Evolutionary conservation across 345 rosid genomes (phyloP).

Genomic region (Salix suchowensis): DNA sequence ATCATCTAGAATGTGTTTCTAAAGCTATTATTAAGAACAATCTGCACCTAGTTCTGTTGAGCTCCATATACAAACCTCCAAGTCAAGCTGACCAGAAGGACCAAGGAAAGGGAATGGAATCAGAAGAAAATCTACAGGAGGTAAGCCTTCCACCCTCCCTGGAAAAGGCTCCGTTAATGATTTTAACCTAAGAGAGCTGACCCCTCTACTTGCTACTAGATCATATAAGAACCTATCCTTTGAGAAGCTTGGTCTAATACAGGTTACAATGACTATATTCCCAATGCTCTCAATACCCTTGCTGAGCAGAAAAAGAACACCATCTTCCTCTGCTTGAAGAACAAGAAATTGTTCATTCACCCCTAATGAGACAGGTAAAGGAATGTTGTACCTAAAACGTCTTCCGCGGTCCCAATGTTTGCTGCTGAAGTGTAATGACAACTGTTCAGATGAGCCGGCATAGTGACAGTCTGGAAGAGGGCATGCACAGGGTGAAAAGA

Average conservation of each 20-base stretch:
- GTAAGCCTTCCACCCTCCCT: conserved; percentile 11
- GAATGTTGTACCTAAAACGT: conserved; percentile 31
- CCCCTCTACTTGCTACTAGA: conserved; percentile 21
- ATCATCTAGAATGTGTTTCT: neutral
- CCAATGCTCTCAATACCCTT: conserved; percentile 25
- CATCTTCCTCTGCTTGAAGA: conserved; percentile 49
- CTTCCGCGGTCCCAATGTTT: conserved; percentile 32
- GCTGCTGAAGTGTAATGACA: conserved; percentile 32
- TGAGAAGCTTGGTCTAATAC: conserved; percentile 26
- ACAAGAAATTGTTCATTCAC: conserved; percentile 29
- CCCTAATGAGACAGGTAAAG: conserved; percentile 23
- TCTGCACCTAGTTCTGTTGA: conserved; percentile 25
- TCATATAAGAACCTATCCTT: conserved; percentile 26
- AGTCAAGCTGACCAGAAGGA: conserved; percentile 29
- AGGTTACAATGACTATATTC: conserved; percentile 25
- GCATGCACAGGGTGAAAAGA: conserved; percentile 45
- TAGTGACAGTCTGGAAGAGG: conserved; percentile 43
- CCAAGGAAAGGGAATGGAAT: conserved; percentile 29
- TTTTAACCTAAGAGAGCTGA: conserved; percentile 32
- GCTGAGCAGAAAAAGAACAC: conserved; percentile 38
- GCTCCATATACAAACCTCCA: conserved; percentile 44
- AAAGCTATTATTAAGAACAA: neutral
- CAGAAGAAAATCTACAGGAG: conserved; percentile 25
- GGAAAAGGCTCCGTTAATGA: conserved; percentile 28
- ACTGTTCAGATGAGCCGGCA: conserved; percentile 32